Evolutionary conservation across 495 filamentous ascomycete species (phyloP), one percentile per base, ranked within the genome.

Genomic region (Podospora australis): DNA sequence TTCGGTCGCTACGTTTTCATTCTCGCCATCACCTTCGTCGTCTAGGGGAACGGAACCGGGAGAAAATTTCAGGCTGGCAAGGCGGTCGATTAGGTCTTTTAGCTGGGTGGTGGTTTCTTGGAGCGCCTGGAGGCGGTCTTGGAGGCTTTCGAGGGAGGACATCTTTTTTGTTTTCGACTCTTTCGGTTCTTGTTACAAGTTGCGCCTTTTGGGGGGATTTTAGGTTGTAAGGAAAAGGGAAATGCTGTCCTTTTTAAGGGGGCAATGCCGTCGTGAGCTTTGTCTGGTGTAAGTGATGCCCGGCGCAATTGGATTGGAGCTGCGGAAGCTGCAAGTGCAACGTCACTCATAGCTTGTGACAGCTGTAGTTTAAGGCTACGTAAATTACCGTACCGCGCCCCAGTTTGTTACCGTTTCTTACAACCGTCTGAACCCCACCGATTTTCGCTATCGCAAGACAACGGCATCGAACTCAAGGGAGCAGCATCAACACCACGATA

Each of bases 71-170:
- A 90, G 73, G 55, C 78, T 84, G 22, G 79, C 74, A 7, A 96
- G 77, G 6, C 86, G 83, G 41, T 80, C 67, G 49, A 95, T 86
- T 11, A 94, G 77, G n/a, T 83, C 79, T 47, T 83, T 75, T 19
- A 83, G 79, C 52, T 84, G 73, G 54, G 74, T 77, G 26, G 87
- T 78, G 14, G 81, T 71, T 41, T 85, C 78, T 39, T 85, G 82
- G 11, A 94, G 74, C 51, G 80, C 71, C 46, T 75, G 71, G 25
- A 92, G 74, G 39, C 87, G 83, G 44, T 78, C 71, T 25, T 83
- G 78, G 21, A 91, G 74, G 23, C 71, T 58, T 50, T 84, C 70
- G 44, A 77, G 71, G 13, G 82, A 78, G 75, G 59, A 44, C 49
- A 55, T 20, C 14, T 23, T 25, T 10, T 13, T n/a, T 2, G 32